Evolutionary conservation across 768 basidiomycete genomes (phyloP).

Genomic region (Hemileccinum rubropunctum): DNA sequence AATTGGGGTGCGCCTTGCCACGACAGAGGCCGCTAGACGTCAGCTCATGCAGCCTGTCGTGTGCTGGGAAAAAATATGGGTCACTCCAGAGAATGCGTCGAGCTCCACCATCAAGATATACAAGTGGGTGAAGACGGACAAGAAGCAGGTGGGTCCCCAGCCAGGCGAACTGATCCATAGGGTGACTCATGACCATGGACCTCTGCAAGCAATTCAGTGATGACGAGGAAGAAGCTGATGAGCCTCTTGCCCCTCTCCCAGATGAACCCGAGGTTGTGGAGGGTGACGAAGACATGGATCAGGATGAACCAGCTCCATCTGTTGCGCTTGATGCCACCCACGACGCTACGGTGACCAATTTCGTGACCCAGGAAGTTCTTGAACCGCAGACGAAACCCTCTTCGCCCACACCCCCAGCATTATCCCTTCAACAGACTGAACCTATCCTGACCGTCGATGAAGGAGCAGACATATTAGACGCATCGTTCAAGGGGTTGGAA

Average conservation of each 20-base stretch:
- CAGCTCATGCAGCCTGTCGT: constrained; percentile 89
- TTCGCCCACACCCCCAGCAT: constrained; percentile 65
- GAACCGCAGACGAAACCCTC: constrained; percentile 60
- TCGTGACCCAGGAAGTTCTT: constrained; percentile 35
- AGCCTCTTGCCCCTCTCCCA: constrained; percentile 77
- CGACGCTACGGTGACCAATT: constrained; percentile 37
- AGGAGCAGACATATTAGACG: constrained; percentile 46
- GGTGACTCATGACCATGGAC: constrained; percentile 3
- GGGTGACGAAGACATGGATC: constrained; percentile 71
- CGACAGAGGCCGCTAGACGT: constrained; percentile 76
- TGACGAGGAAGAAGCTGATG: constrained; percentile 76
- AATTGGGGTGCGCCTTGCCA: constrained; percentile 73
- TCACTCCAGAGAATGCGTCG: constrained; percentile 52
- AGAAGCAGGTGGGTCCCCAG: constrained; percentile 55
- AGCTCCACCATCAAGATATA: constrained; percentile 63
- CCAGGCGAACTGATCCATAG: not conserved
- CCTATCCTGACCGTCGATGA: constrained; percentile 40
- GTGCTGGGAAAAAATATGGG: constrained; percentile 82
- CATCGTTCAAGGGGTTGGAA: constrained; percentile 56
- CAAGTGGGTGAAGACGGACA: constrained; percentile 82
- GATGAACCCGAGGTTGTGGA: constrained; percentile 75
- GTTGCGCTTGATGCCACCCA: constrained; percentile 40
- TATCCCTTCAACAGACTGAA: constrained; percentile 48
- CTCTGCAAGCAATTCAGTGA: constrained; percentile 77
- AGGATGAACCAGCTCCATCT: constrained; percentile 52